Evolutionary conservation across 768 basidiomycete species (phyloP).

Genomic region (Heimioporus sp.): DNA sequence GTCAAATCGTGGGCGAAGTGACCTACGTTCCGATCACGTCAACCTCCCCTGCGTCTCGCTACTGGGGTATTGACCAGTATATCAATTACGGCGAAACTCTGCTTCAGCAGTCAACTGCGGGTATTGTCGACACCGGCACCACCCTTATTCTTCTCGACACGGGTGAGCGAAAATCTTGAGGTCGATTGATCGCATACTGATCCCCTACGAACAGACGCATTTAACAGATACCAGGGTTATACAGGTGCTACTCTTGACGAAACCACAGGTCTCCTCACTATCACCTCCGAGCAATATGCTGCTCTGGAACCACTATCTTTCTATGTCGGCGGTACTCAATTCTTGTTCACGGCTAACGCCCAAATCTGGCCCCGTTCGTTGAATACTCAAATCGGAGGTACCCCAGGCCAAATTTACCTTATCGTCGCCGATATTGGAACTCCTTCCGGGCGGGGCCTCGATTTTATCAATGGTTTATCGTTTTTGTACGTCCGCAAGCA

Average conservation of each 20-base stretch:
- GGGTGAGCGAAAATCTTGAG: not conserved
- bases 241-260: slow-evolving; percentile 14
- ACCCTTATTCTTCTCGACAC: slow-evolving; percentile 19
- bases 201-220: slow-evolving; percentile 13
- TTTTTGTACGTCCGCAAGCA: slow-evolving; percentile 8
- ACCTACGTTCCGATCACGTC: slow-evolving; percentile 22
- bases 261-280: slow-evolving; percentile 22
- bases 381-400: slow-evolving; percentile 24
- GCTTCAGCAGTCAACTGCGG: slow-evolving; percentile 18
- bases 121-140: slow-evolving; percentile 31
- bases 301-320: slow-evolving; percentile 20
- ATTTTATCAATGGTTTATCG: slow-evolving; percentile 13
- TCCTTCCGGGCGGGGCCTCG: slow-evolving; percentile 2
- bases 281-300: slow-evolving; percentile 20
- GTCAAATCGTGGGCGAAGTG: slow-evolving; percentile 12
- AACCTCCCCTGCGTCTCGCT: slow-evolving; percentile 17
- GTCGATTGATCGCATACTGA: not conserved
- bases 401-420: slow-evolving; percentile 18
- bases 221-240: slow-evolving; percentile 5
- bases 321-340: not conserved
- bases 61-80: slow-evolving; percentile 29
- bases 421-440: slow-evolving; percentile 12
- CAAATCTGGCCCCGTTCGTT: slow-evolving; percentile 9
- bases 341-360: slow-evolving; percentile 13
- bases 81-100: slow-evolving; percentile 19